Evolutionary conservation across 1,139 yeast species (phyloP), one percentile per base, ranked within the genome.

Genomic region (Geotrichum australiense): DNA sequence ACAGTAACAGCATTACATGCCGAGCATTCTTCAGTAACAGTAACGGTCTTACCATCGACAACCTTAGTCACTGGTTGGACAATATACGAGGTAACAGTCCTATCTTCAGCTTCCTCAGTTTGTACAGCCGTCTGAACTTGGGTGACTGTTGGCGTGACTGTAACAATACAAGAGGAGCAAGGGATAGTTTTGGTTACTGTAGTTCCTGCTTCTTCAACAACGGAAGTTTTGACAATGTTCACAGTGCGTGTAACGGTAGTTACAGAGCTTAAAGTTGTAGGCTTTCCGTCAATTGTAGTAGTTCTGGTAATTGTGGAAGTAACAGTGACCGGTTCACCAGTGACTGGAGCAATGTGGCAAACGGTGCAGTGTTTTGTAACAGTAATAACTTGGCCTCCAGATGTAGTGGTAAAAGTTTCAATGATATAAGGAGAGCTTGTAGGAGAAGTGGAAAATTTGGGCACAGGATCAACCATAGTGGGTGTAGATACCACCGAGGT

Each of bases 341-440:
- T 22, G 5, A n/a, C n/a, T 7, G 38, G 26, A n/a, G 36, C 31
- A 14, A 34, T 40, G 11, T 26, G 19, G 28, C 43, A 41, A 36
- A 20, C 24, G 5, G 33, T 36, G 21, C 43, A 41, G 10, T 35
- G 26, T 16, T 35, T 29, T 20, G 43, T 30, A 16, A 35, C 22
- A 18, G 40, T 36, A 6, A 41, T 6, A 19, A 37, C 27, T 16
- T 27, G n/a, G 2, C 43, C 43, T 31, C 30, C 36, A 27, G 28
- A 20, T 23, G 16, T 20, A 20, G 27, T 22, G 6, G 43, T 41
- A 19, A 14, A 23, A 7, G 40, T 41, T 21, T 41, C 33, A 15
- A 41, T 37, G 15, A 41, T 31, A 27, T 35, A 35, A n/a, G 40
- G n/a, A n/a, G n/a, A n/a, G n/a, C n/a, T n/a, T n/a, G 37, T 23